Conservation (phyloP, 306 rosid genomes). For the Dicorynia guianensis region DNA sequence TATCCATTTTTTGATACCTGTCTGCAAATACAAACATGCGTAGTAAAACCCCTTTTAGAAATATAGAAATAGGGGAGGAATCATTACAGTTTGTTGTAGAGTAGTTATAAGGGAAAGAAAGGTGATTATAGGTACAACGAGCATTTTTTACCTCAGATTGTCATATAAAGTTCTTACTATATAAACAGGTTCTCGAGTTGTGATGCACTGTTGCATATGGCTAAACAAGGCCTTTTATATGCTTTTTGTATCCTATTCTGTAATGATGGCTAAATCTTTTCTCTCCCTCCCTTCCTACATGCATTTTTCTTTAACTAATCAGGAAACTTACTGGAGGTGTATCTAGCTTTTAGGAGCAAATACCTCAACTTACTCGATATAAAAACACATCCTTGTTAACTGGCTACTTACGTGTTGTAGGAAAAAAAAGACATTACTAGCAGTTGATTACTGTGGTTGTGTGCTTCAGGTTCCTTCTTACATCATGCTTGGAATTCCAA, state of each 20-base stretch:
- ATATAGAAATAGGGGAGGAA: background rate
- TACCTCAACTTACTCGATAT: constrained; percentile 25
- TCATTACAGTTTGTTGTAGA: background rate
- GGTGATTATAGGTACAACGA: background rate
- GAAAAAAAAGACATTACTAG: constrained; percentile 25
- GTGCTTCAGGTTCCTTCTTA: constrained; percentile 79
- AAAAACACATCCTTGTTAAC: constrained; percentile 31
- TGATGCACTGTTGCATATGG: constrained; percentile 21
- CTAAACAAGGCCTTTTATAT: constrained; percentile 15
- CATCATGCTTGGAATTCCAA: constrained; percentile 87
- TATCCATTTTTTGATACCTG: background rate
- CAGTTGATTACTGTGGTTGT: constrained; percentile 29
- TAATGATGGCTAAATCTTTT: constrained; percentile 25
- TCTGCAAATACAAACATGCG: background rate
- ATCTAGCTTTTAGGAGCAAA: constrained; percentile 5
- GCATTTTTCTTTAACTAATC: constrained; percentile 8
- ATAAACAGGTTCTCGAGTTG: background rate
- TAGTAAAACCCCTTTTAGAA: background rate
- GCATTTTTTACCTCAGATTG: background rate
- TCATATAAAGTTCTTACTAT: background rate
- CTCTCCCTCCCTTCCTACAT: background rate
- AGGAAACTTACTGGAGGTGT: constrained; percentile 7
- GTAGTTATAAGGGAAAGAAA: background rate
- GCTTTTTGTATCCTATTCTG: constrained; percentile 16
- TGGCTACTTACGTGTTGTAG: constrained; percentile 32